These are phyloP conservation scores for Aspergillus brunneoviolaceus DNA, from an alignment of 2,329 filamentous ascomycete genomes.

Conservation along the genomic window DNA sequence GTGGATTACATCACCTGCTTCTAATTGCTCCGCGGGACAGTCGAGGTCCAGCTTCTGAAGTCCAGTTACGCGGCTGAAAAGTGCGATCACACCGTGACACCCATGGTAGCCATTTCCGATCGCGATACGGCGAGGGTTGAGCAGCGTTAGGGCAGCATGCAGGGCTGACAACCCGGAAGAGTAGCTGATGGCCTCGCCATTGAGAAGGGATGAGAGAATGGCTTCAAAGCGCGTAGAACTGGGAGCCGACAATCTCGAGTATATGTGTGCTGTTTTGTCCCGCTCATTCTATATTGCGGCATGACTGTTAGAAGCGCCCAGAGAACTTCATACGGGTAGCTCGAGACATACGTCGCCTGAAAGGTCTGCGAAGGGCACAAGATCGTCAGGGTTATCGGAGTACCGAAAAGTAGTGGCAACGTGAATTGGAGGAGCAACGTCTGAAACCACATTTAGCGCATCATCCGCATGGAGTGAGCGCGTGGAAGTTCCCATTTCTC, in stretches of 20 bases:
- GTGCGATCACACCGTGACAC: slow-evolving; percentile 77
- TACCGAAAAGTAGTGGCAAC: slow-evolving; percentile 92
- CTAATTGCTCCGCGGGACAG: slow-evolving; percentile 64
- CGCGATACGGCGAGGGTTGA: slow-evolving; percentile 79
- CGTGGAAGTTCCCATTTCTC: slow-evolving; percentile 56
- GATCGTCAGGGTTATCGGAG: slow-evolving; percentile 64
- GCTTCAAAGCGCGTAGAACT: slow-evolving; percentile 84
- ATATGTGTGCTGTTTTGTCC: slow-evolving; percentile 61
- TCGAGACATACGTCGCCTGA: slow-evolving; percentile 51
- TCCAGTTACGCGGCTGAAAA: slow-evolving; percentile 74
- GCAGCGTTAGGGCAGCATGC: slow-evolving; percentile 78
- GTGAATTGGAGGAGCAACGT: slow-evolving; percentile 86
- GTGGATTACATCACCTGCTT: slow-evolving; percentile 79
- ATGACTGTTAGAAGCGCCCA: background rate
- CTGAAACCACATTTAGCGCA: slow-evolving; percentile 67
- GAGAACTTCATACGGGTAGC: background rate
- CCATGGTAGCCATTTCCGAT: slow-evolving; percentile 90
- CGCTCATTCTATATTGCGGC: slow-evolving; percentile 20
- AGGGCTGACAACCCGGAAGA: slow-evolving; percentile 82
- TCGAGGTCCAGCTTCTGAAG: slow-evolving; percentile 71
- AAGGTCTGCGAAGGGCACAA: slow-evolving; percentile 53
- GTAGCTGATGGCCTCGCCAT: slow-evolving; percentile 69
- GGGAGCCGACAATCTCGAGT: slow-evolving; percentile 76
- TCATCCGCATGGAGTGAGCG: slow-evolving; percentile 81
- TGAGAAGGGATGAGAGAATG: slow-evolving; percentile 72